A percentile compares a stretch with the other conserved stretches of the same genome.
These are phyloP conservation scores for Phytopythium ostracodes DNA, from an alignment of 352 stramenopile species.

Conservation along the genomic window DNA sequence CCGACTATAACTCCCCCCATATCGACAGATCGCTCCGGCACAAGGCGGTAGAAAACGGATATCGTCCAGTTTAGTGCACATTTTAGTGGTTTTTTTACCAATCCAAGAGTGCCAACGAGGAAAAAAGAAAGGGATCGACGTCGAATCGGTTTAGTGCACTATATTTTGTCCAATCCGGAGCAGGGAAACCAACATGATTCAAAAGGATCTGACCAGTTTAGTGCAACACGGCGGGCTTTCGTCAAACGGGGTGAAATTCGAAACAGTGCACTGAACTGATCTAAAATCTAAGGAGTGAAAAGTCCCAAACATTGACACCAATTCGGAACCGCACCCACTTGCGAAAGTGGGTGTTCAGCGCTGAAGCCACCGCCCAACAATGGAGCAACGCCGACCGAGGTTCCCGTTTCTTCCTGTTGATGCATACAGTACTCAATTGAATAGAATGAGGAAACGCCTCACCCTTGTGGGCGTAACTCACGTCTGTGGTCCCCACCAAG, in stretches of 20 bases:
- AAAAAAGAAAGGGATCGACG: neutral
- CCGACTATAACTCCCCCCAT: neutral
- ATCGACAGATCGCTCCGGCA: slow-evolving; percentile 1
- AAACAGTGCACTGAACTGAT: neutral
- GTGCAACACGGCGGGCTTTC: neutral
- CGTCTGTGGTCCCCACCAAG: neutral
- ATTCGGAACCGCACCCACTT: neutral
- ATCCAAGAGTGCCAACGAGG: neutral
- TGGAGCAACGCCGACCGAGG: too few relatives aligned
- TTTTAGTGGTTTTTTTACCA: neutral
- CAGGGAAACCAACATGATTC: too few relatives aligned
- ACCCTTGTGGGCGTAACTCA: neutral
- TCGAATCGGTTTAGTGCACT: neutral
- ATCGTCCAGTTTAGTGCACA: neutral
- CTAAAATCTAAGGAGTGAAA: neutral
- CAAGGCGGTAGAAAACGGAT: neutral
- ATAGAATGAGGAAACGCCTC: too few relatives aligned
- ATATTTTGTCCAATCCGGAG: too few relatives aligned
- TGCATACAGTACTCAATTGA: too few relatives aligned
- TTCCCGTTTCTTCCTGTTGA: too few relatives aligned
- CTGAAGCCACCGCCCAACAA: neutral
- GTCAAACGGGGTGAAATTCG: neutral
- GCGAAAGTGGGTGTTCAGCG: neutral
- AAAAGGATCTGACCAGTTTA: neutral
- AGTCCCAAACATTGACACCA: too few relatives aligned